Evolutionary conservation across 345 rosid species (phyloP), one percentile per base, ranked within the genome.

Genomic region (Boechera divaricarpa): DNA sequence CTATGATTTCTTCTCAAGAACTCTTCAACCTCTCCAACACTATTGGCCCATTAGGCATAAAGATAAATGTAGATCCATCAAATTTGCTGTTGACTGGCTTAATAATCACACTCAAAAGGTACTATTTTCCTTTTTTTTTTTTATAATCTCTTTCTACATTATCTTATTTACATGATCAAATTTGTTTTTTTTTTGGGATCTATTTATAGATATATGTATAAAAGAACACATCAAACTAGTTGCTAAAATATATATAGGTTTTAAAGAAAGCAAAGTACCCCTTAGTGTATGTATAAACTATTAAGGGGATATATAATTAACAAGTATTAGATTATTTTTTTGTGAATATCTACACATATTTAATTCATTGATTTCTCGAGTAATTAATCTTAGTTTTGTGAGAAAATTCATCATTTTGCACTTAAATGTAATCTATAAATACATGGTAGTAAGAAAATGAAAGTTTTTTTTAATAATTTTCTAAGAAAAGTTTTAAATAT

Each of bases 61-160:
- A 2, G 86, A 84, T 58, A 91, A 86, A 79, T 88, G 97, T 80
- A 75, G 78, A 73, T 85, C 90, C 76, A 82, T 91, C 77, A 87
- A 89, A 78, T 91, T 89, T 80, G 93, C 97, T 4, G 97, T 89
- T 33, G 87, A 89, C 26, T 89, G 97, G 97, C 91, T 90, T 67
- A 89, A 91, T 67, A 79, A 63, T 60, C 87, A 89, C 82, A 78
- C 70, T n/a, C 76, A 61, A 21, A 86, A 91, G 93, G 94, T 91
- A 67, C 26, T 32, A 28, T 12, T 7, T 21, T 11, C 72, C 54
- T 16, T 48, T 32, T 45, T 15, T 6, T 21, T 57, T 6, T 26
- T 5, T 36, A 7, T 16, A 4, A 53, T n/a, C 28, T 55, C 10
- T 71, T 45, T 54, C 10, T 55, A 52, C 11, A 56, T 24, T 7